Evolutionary conservation across 805 yeast genomes (phyloP), one percentile per base, ranked within the genome.

Genomic region (Millerago galiae): DNA sequence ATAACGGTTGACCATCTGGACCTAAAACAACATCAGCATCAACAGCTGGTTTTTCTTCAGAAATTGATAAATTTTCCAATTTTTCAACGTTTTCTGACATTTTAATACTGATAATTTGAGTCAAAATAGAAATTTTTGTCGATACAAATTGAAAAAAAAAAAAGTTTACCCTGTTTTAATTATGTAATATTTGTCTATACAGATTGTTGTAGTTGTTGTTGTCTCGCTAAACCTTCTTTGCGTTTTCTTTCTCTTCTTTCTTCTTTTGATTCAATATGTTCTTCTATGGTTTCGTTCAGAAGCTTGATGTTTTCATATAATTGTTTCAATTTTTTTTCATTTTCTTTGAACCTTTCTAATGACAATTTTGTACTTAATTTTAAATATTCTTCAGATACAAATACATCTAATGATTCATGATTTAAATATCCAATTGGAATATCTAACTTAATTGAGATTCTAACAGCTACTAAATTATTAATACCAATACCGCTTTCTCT

Each of bases 401-500:
- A 59, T 12, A 54, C 43, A 1, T 62, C 62, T 13, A 41, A 11
- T 5, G 35, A 37, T 1, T 46, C 53, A 5, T 63, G 65, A 16
- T 62, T 56, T 11, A 71, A 59, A 51, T 63, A 75, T 0, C 90
- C 96, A 27, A 87, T 74, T 1, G 96, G 96, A 0, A 81, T 69
- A 56, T 88, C 95, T 18, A 88, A 59, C 47, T 77, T 76, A 44
- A 88, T 79, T 5, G 87, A 79, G 1, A 78, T 83, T 49, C 96
- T 68, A 15, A 88, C 74, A 0, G 89, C 96, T 7, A 88, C 95
- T 11, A 82, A 68, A 51, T 78, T 75, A 53, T 87, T 85, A 26
- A 80, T 70, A 8, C 95, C 95, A 36, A 88, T 85, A 1, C 96
- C 96, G 26, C 86, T 74, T 60, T 88, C 96, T 54, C 96, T 70